Evolutionary conservation across 2,329 filamentous ascomycete genomes (phyloP).

Genomic region (Fusarium bactridioides): DNA sequence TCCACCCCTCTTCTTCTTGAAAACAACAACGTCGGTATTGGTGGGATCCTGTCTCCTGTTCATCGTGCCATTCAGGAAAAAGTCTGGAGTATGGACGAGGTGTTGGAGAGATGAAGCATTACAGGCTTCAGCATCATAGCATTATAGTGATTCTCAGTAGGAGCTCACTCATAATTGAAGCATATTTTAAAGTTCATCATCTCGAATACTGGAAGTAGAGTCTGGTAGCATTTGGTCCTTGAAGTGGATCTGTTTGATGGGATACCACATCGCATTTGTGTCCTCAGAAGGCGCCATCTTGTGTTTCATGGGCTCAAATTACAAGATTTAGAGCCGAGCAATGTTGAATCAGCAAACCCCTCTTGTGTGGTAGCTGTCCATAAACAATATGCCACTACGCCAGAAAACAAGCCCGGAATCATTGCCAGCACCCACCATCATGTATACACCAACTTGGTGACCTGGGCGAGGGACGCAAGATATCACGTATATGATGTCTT

Average conservation of each 20-base stretch:
- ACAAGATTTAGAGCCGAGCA: background rate
- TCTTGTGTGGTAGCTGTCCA: background rate
- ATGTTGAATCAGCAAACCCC: background rate
- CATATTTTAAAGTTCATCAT: background rate
- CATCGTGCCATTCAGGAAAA: background rate
- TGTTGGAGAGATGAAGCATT: background rate
- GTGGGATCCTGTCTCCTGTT: background rate
- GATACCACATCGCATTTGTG: background rate
- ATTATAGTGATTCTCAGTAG: background rate
- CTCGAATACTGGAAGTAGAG: background rate
- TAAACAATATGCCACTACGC: background rate
- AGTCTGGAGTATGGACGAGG: background rate
- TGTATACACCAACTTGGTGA: background rate
- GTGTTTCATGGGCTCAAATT: background rate
- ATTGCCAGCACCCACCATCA: background rate
- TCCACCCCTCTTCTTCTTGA: background rate
- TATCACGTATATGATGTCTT: background rate
- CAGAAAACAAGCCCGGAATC: background rate
- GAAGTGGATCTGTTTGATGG: background rate
- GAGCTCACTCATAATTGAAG: conserved; percentile 10
- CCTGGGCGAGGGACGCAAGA: background rate
- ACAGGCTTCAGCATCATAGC: background rate
- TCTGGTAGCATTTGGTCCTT: background rate
- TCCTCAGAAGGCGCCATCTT: background rate
- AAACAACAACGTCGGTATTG: background rate